Evolutionary conservation across 2,329 filamentous ascomycete genomes (phyloP), one percentile per base, ranked within the genome.

Genomic region (Fusarium sp.): DNA sequence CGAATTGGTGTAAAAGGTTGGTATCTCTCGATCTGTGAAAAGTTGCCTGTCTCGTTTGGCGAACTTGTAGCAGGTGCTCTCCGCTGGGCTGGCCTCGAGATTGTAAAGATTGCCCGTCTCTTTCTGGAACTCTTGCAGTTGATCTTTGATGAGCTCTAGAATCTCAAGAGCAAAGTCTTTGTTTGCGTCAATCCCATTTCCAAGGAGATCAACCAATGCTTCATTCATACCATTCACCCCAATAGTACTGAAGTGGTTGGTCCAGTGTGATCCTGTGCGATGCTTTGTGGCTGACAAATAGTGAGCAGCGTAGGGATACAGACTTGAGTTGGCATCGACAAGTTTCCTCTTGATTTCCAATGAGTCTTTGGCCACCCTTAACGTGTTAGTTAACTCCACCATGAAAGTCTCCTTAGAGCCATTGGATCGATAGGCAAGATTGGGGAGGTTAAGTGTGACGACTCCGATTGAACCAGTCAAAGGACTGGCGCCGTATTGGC

Each of bases 1-100:
- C 0, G 71, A 73, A 44, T 73, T 73, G 9, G 71, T 73, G 48
- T 73, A 73, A 33, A 65, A 73, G 0, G 44, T 65, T 0, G 71
- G 71, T 9, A 73, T 72, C 0, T 47, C 1, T 0, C 33, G 50
- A 0, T 39, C 6, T 0, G 71, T 69, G 10, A 73, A 73, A 0
- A 73, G 56, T 1, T 69, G 56, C 5, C 65, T 73, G 14, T 73
- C 71, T 1, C 54, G 33, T 0, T 54, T 61, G 5, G 71, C 71
- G 17, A 73, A 65, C 11, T 73, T 73, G 40, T 73, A 73, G 22
- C 71, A 73, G 19, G 71, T 72, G 9, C 71, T 73, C 20, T 73
- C 71, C 4, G 71, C 71, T 0, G 71, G 71, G 7, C 58, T 73
- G 0, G 71, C 71, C 25, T 73, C 71, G 0, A 73, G 20, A 4